Evolutionary conservation across 129 eudicot species (phyloP).

Genomic region (Smallanthus sonchifolius): DNA sequence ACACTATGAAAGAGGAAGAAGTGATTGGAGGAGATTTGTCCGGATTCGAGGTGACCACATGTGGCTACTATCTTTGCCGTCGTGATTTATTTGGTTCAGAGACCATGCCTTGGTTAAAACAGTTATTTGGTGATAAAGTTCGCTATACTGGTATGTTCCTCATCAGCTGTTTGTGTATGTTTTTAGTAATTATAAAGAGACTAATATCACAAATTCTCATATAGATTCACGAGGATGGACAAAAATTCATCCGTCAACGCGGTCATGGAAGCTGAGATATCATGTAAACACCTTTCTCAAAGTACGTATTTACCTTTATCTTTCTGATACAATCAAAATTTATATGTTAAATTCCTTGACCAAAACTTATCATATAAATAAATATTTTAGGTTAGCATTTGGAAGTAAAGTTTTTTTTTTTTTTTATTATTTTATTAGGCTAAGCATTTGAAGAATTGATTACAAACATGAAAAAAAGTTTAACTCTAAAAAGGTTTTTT

Average conservation of each 20-base stretch:
- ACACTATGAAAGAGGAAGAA: not conserved
- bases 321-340: too few species aligned
- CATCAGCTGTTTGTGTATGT: not conserved
- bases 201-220: not conserved
- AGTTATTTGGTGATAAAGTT: not conserved
- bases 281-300: not conserved
- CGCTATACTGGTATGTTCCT: not conserved
- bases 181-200: not conserved
- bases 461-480: too few species aligned
- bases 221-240: not conserved
- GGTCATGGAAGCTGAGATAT: not conserved
- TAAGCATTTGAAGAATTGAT: too few species aligned
- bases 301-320: not conserved
- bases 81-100: not conserved
- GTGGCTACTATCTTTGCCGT: constrained; percentile 5
- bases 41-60: constrained; percentile 1
- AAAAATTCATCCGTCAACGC: not conserved
- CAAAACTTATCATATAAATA: not conserved
- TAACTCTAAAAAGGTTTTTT: too few species aligned
- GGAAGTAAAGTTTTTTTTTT: too few species aligned
- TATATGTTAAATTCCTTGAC: not conserved
- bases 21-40: constrained; percentile 12
- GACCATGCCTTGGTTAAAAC: not conserved
- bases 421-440: too few species aligned
- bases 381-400: not conserved